phyloP scores from a whole-genome alignment of 164 flowering plant genomes.

The Protea cynaroides region DNA sequence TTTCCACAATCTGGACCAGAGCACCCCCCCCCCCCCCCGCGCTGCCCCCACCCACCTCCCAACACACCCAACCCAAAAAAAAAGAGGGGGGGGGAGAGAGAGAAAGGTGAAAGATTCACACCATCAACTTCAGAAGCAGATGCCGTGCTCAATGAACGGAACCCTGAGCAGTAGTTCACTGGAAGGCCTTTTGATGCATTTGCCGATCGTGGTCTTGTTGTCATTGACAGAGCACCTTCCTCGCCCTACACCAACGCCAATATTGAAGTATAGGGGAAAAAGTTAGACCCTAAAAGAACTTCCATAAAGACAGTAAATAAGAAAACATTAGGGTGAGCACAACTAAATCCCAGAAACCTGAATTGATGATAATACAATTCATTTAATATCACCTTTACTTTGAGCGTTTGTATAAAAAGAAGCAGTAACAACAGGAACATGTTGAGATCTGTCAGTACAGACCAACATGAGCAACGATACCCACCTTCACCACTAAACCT shows the following conservation, averaged over 20 bases:
- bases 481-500: constrained; percentile 95
- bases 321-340: no score
- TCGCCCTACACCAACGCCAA: constrained; percentile 64
- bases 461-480: background rate
- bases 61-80: no score
- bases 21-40: no score
- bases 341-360: background rate
- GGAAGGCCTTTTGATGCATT: constrained; percentile 77
- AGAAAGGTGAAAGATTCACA: constrained; percentile 20
- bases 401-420: background rate
- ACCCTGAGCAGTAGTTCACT: constrained; percentile 96
- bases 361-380: background rate
- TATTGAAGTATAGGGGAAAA: background rate
- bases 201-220: constrained; percentile 62
- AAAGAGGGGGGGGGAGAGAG: background rate
- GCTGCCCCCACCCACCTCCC: background rate
- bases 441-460: background rate
- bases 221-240: constrained; percentile 98
- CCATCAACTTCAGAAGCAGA: constrained; percentile 63
- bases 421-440: background rate
- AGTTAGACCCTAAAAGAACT: no score
- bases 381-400: background rate
- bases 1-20: background rate
- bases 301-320: no score
- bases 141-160: constrained; percentile 49